Evolutionary conservation across 1,139 yeast species (phyloP).

Genomic region (Kodamaea alishanica): DNA sequence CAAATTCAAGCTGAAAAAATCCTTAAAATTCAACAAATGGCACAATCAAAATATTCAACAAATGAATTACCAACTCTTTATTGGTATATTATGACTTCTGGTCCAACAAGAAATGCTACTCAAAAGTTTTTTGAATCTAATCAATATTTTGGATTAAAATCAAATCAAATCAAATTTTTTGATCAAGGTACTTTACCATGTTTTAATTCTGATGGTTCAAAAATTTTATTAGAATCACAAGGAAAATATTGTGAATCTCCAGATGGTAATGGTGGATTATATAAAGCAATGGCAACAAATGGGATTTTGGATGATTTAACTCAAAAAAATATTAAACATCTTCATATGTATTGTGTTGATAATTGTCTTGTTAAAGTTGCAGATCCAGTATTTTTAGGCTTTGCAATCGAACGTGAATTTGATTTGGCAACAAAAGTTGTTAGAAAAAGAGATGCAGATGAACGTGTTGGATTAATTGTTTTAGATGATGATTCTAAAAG

Average conservation of each 20-base stretch:
- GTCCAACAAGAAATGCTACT: conserved; percentile 81
- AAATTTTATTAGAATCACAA: conserved; percentile 60
- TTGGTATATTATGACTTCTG: conserved; percentile 95
- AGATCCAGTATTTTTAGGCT: conserved; percentile 90
- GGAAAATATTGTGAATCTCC: conserved; percentile 76
- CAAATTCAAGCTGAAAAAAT: conserved; percentile 92
- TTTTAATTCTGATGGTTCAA: conserved; percentile 63
- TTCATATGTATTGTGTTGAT: conserved; percentile 97
- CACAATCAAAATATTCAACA: conserved; percentile 29
- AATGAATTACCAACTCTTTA: conserved; percentile 43
- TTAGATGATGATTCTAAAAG: conserved; percentile 52
- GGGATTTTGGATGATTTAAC: conserved; percentile 67
- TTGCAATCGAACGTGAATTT: conserved; percentile 61
- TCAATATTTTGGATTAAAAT: conserved; percentile 65
- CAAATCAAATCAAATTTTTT: conserved; percentile 66
- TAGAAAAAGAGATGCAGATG: conserved; percentile 82
- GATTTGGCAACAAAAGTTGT: conserved; percentile 93
- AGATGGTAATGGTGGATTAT: conserved; percentile 97
- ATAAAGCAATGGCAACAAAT: conserved; percentile 71
- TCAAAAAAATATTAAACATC: conserved; percentile 72
- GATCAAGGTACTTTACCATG: conserved; percentile 97
- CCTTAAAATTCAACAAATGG: conserved; percentile 55
- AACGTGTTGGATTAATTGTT: conserved; percentile 90
- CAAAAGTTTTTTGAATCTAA: conserved; percentile 62
- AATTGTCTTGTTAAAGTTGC: conserved; percentile 90